Evolutionary conservation across 495 filamentous ascomycete genomes (phyloP), one percentile per base, ranked within the genome.

Genomic region (Penicillium cinerascens): DNA sequence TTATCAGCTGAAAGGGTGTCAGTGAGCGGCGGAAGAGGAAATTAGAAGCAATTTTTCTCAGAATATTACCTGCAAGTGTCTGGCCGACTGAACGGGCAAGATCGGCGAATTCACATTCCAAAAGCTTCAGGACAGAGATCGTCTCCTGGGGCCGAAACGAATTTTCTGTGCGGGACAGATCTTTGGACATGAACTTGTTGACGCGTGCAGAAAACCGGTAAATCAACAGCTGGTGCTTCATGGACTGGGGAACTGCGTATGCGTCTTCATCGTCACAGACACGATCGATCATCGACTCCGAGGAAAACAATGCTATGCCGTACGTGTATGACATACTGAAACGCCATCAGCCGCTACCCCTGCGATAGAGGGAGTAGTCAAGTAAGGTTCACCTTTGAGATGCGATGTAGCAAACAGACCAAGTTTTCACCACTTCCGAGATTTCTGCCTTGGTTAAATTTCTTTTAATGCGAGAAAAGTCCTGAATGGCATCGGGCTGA

Each of bases 341-440:
- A n/a, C n/a, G 18, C 25, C n/a, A 37, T 37, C n/a, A 37, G 10
- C n/a, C 11, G 35, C 35, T 16, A n/a, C n/a, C n/a, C n/a, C n/a
- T n/a, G n/a, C n/a, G n/a, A n/a, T n/a, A n/a, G n/a, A n/a, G n/a
- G n/a, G n/a, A n/a, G n/a, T n/a, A n/a, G n/a, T 26, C 11, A 37
- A 37, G 3, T 4, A 37, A 42, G 17, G 21, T 29, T 27, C 26
- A 58, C 55, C 46, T 54, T 36, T 58, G 55, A 42, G 44, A 29
- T 9, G 45, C 45, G 16, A 58, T 58, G 35, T 53, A 58, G 39
- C 55, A 58, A n/a, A 49, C 42, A n/a, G 55, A 49, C 55, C 55
- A 58, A 20, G 55, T 49, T 20, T 29, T 51, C 13, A 54, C 25
- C n/a, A 40, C 42, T 25, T 58, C 55, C 2, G 45, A 46, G 3